Base-by-base conservation (phyloP, 305 asterid species). In the Fraxinus floribunda region DNA sequence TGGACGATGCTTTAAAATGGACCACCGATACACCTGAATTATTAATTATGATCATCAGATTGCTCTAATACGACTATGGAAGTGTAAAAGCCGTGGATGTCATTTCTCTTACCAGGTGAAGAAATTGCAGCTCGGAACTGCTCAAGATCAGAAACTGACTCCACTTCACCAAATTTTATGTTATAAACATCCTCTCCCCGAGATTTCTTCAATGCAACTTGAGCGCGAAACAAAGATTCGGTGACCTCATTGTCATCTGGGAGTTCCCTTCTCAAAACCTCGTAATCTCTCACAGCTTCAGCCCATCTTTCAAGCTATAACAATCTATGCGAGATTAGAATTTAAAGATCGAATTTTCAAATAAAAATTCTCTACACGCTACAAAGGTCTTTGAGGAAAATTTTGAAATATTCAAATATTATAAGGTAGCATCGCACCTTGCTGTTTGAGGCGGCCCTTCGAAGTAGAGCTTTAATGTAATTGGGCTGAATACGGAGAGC, bases 231-330 rank as follows among this genome's bases (percentile, higher is more conserved):
- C 66, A 92, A 78, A 1, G 95, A 83, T 77, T 94, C 97, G 0
- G 97, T 96, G 68, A 94, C 90, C 44, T 88, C 97, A 3, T 86
- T 87, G 88, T 94, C 93, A 30, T 84, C 79, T 1, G 98, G 97
- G 49, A 87, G 92, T 57, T 89, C 92, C 78, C 75, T 90, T 88
- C 94, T 92, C 85, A 94, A 89, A 32, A 84, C 78, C 84, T 90
- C 96, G 29, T 92, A 95, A 71, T 95, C 97, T 75, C 88, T 89
- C 89, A 94, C 91, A 78, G 97, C 94, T 86, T 95, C 97, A 24
- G 80, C 89, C 98, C 98, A 95, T 35, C 87, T 87, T 84, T 92
- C 98, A 75, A 95, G 98, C 99, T 93, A 82, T 77, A 87, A 88
- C 52, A 73, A 73, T 62, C 68, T 24, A 78, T 30, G 46, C 46